Base-by-base conservation (phyloP, 257 asterid genomes). In the Verbena officinalis region DNA sequence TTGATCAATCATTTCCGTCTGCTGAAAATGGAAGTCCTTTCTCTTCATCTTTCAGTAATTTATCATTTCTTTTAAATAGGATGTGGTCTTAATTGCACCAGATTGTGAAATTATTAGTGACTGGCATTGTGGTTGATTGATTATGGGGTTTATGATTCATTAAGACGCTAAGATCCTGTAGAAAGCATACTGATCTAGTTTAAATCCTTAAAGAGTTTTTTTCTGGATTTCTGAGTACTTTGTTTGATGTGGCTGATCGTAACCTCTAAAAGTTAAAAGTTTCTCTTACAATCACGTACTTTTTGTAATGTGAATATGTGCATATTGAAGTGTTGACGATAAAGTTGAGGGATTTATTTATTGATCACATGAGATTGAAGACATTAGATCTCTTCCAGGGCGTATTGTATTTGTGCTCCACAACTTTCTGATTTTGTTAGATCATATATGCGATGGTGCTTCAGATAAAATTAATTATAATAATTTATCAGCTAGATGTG, bases 191-290 rank as follows among this genome's bases (percentile, higher is more conserved):
- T 66, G 56, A 59, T 65, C 58, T 19, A 14, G 49, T 70, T 53
- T 54, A 9, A 34, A 14, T 52, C 30, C 65, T 42, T 55, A 13
- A 55, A 23, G 9, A 36, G 11, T 67, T 69, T 55, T 66, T 45
- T 48, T 2, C 63, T 20, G 54, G 59, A 39, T 33, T 68, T n/a
- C n/a, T 51, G 39, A 5, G 16, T 50, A 0, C 16, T 52, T 56
- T 64, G 30, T 2, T 52, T 57, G 60, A 40, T 58, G 71, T n/a
- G 54, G 65, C 44, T 48, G 62, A 58, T 68, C 44, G n/a, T n/a
- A n/a, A n/a, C n/a, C n/a, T n/a, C n/a, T n/a, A n/a, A n/a, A n/a
- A n/a, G n/a, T n/a, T n/a, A n/a, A n/a, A n/a, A n/a, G n/a, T n/a
- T n/a, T n/a, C n/a, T n/a, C n/a, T n/a, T n/a, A 42, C 27, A 17